phyloP scores from a whole-genome alignment of 768 basidiomycete genomes.

The Gymnopilus dilepis region DNA sequence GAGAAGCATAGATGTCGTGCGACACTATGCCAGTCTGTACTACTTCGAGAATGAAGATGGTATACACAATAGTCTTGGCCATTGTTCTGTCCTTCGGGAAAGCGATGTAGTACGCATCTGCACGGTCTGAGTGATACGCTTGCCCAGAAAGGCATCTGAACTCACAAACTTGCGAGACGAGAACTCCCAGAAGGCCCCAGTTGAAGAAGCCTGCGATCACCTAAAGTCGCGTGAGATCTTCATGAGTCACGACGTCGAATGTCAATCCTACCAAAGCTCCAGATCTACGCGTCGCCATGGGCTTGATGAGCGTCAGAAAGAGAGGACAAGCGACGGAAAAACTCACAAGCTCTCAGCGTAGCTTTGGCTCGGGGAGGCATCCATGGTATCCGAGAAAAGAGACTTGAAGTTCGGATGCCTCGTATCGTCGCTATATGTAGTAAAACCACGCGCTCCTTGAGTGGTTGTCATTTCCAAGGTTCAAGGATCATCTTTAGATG shows the following conservation, averaged over 20 bases:
- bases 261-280: constrained; percentile 26
- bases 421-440: constrained; percentile 3
- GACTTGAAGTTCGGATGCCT: neutral
- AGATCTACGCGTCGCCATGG: constrained; percentile 19
- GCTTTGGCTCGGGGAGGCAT: neutral
- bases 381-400: neutral
- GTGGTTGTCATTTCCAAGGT: constrained; percentile 8
- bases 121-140: neutral
- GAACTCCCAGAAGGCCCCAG: constrained; percentile 32
- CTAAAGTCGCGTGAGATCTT: constrained; percentile 16
- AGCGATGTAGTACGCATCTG: constrained; percentile 36
- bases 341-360: constrained; percentile 18
- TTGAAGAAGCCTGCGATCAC: constrained; percentile 30
- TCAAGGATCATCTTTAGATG: constrained; percentile 8
- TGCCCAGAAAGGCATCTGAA: neutral
- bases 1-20: constrained; percentile 28
- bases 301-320: neutral
- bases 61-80: constrained; percentile 32
- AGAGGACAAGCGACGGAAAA: neutral
- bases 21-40: constrained; percentile 31
- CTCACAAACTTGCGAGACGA: constrained; percentile 26
- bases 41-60: constrained; percentile 28
- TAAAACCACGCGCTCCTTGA: neutral
- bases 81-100: constrained; percentile 34
- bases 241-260: neutral